Base-by-base conservation (phyloP, 257 asterid genomes). In the Echites panduratus region DNA sequence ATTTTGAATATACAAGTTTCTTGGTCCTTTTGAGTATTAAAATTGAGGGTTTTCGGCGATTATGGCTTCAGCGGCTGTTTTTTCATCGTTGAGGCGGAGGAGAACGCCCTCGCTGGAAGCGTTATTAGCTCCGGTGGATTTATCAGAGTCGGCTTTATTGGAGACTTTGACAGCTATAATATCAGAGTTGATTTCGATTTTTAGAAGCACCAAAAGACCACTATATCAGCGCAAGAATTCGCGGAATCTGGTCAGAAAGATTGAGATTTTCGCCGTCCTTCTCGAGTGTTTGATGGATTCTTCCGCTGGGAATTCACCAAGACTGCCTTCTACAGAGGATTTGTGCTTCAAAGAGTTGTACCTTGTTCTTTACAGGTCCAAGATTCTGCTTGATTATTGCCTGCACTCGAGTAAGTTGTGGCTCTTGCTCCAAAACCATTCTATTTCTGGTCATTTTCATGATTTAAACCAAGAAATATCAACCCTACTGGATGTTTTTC, bases 281-380 rank as follows among this genome's bases (percentile, higher is more conserved):
- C 49, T 88, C 57, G 97, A 89, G 57, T 88, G 84, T 66, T 77
- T 94, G 61, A 38, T 71, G 65, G 96, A 95, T 52, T 50, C 67
- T 0, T 66, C 73, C 14, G 52, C 65, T 20, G 73, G 74, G 49
- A 86, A 72, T 52, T 76, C 79, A 41, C 73, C 85, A 49, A 66
- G 49, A 68, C 70, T 84, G 58, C 61, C 84, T 61, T 82, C 83
- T 17, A 84, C 95, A 0, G 83, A 78, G 70, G 82, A 84, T 76
- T 66, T 94, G 12, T 94, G 97, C 95, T 87, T 94, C 78, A 89
- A 91, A 84, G 97, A 94, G 85, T 81, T 94, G 87, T 94, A 94
- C 88, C 91, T 94, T 73, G 86, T 89, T 83, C 91, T 94, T 68
- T 87, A 89, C 85, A 82, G 99, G 84, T 85, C 95, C 22, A 92